Base-by-base conservation (phyloP, 106 monocot genomes). In the Agapanthus africanus region DNA sequence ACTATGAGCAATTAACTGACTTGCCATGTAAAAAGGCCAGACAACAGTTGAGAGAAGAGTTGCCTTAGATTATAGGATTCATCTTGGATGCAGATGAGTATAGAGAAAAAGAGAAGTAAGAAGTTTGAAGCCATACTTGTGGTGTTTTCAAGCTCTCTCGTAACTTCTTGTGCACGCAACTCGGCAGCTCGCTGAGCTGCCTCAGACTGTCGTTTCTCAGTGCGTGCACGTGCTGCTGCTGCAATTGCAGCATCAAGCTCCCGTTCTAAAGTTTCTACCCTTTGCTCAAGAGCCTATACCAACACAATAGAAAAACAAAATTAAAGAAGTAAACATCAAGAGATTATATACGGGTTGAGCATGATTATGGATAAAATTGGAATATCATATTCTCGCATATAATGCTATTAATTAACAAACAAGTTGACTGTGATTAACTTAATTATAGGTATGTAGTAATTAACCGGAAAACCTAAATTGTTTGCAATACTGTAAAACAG, bases 171-270 rank as follows among this genome's bases (percentile, higher is more conserved):
- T 23, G 81, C 79, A 71, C 80, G 89, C 69, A 92, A 64, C 71
- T 99, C 97, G 72, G 89, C 80, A 71, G 79, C 74, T 37, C 80
- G 75, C 68, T 92, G 97, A 46, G 84, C 87, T 57, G 89, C 82
- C 73, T 99, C 92, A 59, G 92, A 84, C 27, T 85, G 84, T 57
- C 97, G 75, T 66, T 92, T 97, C 70, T 99, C 97, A 63, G 87
- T 68, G 49, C 97, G 84, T 46, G 89, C 87, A 79, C 86, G 91
- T 57, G 97, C 92, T 72, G 97, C 91, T 47, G 97, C 86, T 56
- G 89, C 42, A 75, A 99, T 99, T 51, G 97, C 86, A 71, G 89
- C 84, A 73, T 99, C 97, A 67, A 99, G 92, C 65, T 99, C 97
- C 39, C 92, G 72, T 73, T 99, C 97, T 74, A 99, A 84, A 71